These are phyloP conservation scores for Cytospora paraplurivora DNA, from an alignment of 2,329 filamentous ascomycete genomes.

Conservation along the genomic window DNA sequence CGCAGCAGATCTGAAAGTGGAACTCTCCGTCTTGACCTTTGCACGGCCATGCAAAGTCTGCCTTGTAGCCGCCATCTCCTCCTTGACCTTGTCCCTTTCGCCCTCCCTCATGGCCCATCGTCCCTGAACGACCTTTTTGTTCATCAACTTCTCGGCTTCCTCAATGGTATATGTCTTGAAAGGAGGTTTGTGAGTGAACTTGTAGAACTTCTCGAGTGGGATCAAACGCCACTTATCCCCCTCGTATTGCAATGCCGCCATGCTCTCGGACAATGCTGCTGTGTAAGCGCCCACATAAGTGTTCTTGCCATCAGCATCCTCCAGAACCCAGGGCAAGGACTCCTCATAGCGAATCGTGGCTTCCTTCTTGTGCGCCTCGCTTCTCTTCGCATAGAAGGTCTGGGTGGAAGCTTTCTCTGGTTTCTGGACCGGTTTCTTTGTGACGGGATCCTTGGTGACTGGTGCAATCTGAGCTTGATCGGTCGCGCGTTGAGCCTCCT, in stretches of 20 bases:
- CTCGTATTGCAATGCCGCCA: constrained; percentile 76
- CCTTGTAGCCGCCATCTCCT: constrained; percentile 63
- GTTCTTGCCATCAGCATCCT: constrained; percentile 94
- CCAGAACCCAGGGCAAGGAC: constrained; percentile 92
- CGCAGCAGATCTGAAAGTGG: constrained; percentile 62
- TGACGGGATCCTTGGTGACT: constrained; percentile 59
- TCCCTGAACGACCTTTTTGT: constrained; percentile 72
- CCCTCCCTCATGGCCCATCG: constrained; percentile 78
- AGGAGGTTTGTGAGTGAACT: constrained; percentile 76
- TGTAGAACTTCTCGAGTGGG: constrained; percentile 95
- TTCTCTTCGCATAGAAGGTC: constrained; percentile 77
- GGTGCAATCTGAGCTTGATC: constrained; percentile 94
- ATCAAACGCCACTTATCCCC: constrained; percentile 77
- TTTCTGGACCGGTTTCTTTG: constrained; percentile 55
- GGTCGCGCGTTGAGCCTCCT: constrained; percentile 81
- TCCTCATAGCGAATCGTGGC: constrained; percentile 84
- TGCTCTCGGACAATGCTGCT: constrained; percentile 81
- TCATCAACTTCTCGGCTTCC: constrained; percentile 82
- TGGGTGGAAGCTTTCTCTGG: constrained; percentile 77
- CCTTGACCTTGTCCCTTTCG: constrained; percentile 58
- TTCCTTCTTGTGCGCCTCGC: constrained; percentile 78
- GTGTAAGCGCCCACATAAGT: constrained; percentile 93
- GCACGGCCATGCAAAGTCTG: constrained; percentile 54
- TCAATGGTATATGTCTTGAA: constrained; percentile 80
- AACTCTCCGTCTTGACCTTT: constrained; percentile 69